Evolutionary conservation across 306 rosid species (phyloP).

Genomic region (Corylus avellana): DNA sequence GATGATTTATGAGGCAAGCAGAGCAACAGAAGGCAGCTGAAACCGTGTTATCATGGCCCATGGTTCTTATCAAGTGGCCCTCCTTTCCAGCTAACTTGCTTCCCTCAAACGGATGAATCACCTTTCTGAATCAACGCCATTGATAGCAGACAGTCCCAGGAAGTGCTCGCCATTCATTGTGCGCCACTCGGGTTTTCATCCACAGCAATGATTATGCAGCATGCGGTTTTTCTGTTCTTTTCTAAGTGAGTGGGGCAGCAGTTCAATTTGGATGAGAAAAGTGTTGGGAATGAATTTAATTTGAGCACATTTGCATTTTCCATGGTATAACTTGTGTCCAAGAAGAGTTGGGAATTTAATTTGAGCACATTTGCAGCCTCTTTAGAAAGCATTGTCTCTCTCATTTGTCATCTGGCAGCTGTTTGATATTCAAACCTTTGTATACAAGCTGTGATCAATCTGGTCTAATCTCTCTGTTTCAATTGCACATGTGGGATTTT

Average conservation of each 20-base stretch:
- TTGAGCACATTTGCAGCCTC: too few relatives aligned
- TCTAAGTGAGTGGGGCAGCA: background rate
- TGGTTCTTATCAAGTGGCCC: background rate
- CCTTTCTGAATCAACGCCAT: background rate
- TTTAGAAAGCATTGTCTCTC: background rate
- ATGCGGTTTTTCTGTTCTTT: background rate
- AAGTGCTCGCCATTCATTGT: conserved; percentile 5
- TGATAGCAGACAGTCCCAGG: background rate
- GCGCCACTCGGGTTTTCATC: background rate
- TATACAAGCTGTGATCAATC: too few relatives aligned
- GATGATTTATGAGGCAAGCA: background rate
- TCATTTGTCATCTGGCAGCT: too few relatives aligned
- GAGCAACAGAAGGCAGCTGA: background rate
- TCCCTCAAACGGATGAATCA: conserved; percentile 28
- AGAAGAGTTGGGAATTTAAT: too few relatives aligned
- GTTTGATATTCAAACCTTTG: background rate
- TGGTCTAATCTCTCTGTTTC: background rate
- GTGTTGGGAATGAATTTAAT: too few relatives aligned
- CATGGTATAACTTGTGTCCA: too few relatives aligned
- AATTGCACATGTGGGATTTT: background rate
- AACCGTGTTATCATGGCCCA: background rate
- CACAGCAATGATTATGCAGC: background rate
- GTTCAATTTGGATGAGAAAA: background rate
- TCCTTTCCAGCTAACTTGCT: conserved; percentile 43
- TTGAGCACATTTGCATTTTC: too few relatives aligned